Evolutionary conservation across 2,329 filamentous ascomycete genomes (phyloP).

Genomic region (Aspergillus novofumigatus): DNA sequence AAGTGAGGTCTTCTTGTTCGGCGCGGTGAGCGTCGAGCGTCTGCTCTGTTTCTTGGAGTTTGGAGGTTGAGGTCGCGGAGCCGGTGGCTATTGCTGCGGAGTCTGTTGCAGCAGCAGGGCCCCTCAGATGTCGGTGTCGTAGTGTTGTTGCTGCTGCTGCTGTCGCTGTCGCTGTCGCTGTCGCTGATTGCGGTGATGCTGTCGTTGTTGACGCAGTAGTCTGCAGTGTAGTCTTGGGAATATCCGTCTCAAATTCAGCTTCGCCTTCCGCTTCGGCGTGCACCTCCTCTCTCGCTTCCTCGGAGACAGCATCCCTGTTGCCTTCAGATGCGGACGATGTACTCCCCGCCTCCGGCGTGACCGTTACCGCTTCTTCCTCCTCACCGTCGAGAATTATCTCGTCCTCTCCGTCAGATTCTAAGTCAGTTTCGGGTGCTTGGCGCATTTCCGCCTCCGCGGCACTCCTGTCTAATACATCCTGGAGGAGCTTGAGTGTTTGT

Average conservation of each 20-base stretch:
- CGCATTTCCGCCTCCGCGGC: slow-evolving; percentile 20
- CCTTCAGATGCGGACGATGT: slow-evolving; percentile 1
- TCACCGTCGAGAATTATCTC: slow-evolving; percentile 20
- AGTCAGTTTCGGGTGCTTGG: slow-evolving; percentile 3
- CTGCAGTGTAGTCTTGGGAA: background rate
- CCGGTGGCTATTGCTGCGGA: slow-evolving; percentile 4
- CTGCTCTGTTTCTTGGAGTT: slow-evolving; percentile 56
- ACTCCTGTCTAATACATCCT: slow-evolving; percentile 30
- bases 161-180: slow-evolving; percentile 3
- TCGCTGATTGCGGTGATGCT: slow-evolving; percentile 9
- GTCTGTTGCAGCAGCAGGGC: slow-evolving; percentile 4
- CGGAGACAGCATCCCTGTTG: slow-evolving; percentile 8
- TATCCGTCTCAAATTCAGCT: background rate
- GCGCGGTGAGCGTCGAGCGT: slow-evolving; percentile 70
- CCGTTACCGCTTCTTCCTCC: background rate
- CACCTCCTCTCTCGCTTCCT: slow-evolving; percentile 6
- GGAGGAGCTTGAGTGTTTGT: slow-evolving; percentile 30
- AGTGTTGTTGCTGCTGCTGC: slow-evolving; percentile 15
- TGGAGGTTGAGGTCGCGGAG: slow-evolving; percentile 8
- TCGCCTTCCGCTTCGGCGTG: slow-evolving; percentile 18
- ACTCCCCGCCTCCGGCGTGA: slow-evolving; percentile 21
- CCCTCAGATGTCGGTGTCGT: background rate
- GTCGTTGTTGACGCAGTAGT: slow-evolving; percentile 11
- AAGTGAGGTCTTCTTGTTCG: slow-evolving; percentile 79
- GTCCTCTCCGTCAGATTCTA: slow-evolving; percentile 16